A percentile compares a stretch with the other conserved stretches of the same genome.
Conservation (phyloP, 495 filamentous ascomycete species). For the Trichoderma gamsii region DNA sequence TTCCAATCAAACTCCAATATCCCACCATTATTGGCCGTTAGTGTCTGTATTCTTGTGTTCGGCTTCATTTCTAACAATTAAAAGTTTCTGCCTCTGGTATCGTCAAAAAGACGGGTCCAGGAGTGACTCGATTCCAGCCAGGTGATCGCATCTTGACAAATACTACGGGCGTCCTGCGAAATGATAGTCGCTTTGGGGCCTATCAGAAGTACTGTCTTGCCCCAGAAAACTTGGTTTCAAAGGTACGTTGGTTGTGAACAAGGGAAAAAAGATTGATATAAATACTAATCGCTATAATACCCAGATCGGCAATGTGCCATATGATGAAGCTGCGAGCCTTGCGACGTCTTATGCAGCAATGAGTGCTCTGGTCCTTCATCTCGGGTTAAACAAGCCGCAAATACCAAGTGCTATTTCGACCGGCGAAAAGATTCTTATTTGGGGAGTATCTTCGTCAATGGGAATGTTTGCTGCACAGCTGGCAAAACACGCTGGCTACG, state of each 20-base stretch:
- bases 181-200: conserved; percentile 20
- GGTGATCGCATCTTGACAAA: conserved; percentile 19
- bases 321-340: conserved; percentile 17
- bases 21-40: conserved; percentile 21
- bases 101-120: conserved; percentile 17
- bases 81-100: conserved; percentile 18
- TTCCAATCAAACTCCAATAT: conserved; percentile 19
- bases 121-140: conserved; percentile 19
- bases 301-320: conserved; percentile 19
- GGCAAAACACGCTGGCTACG: conserved; percentile 22
- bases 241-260: conserved; percentile 11
- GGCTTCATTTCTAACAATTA: not conserved
- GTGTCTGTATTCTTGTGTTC: not conserved
- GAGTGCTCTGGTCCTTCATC: conserved; percentile 20
- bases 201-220: conserved; percentile 18
- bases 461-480: conserved; percentile 23
- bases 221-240: conserved; percentile 4
- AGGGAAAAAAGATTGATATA: not conserved
- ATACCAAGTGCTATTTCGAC: not conserved
- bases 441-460: conserved; percentile 23
- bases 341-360: conserved; percentile 18
- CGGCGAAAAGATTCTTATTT: conserved; percentile 22
- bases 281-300: not conserved
- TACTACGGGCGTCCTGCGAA: conserved; percentile 16
- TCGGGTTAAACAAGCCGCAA: conserved; percentile 18